Base-by-base conservation (phyloP, 2,329 filamentous ascomycete species). In the Nectriaceae sp. region DNA sequence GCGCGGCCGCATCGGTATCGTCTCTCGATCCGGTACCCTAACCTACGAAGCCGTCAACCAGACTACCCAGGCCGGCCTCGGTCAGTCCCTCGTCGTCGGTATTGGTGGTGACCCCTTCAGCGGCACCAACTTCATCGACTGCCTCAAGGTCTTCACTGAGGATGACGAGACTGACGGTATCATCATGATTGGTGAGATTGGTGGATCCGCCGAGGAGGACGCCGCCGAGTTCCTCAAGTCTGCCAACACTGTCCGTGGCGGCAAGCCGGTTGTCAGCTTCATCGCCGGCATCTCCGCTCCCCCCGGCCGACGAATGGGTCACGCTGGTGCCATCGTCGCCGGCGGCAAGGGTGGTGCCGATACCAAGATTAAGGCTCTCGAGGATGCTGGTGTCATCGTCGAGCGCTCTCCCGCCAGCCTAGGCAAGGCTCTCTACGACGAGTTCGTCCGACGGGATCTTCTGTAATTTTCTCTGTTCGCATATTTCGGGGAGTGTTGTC, bases 1-100 rank as follows among this genome's bases (percentile, higher is more conserved):
- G 85, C 90, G 92, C 75, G 94, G 94, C 65, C 92, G 94, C 73
- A 92, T 99, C 70, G 94, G 94, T 69, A 97, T 99, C 73, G 94
- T 99, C 75, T 97, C 92, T 65, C 89, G 94, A 66, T 97, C 94
- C 68, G 94, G 94, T 68, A 99, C 94, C 62, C 86, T 99, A 57
- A 99, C 94, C 69, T 99, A 99, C 80, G 94, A 99, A 80, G 94
- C 94, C 69, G 94, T 99, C 76, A 97, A 97, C 84, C 94, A 99
- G 79, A 99, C 94, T 67, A 97, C 94, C 61, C 89, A 94, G 80
- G 88, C 91, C 64, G 94, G 94, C 56, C 89, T 99, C 51, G 94
- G 94, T 59, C 94, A 99, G 81, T 97, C 92, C 24, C 90, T 99
- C 65, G 94, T 99, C 67, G 89, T 99, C 66, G 94, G 94, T 69